phyloP scores from a whole-genome alignment of 257 asterid species.

The Scutellaria galericulata region DNA sequence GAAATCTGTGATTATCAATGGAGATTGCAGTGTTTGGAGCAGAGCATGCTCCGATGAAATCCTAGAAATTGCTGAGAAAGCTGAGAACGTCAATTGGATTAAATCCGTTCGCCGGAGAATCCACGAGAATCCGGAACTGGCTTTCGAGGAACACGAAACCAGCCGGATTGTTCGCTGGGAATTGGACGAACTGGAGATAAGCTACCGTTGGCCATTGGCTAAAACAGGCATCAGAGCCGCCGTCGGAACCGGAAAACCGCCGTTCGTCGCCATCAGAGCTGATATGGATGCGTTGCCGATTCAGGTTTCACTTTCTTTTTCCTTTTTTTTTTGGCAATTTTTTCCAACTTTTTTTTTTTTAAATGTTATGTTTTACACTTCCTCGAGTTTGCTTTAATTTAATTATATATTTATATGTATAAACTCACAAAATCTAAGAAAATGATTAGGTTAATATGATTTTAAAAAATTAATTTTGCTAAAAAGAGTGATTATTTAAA shows the following conservation, averaged over 20 bases:
- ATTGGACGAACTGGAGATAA: conserved; percentile 57
- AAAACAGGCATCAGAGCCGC: conserved; percentile 79
- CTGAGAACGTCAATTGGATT: conserved; percentile 61
- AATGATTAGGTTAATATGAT: no score
- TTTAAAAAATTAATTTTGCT: no score
- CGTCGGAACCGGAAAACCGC: conserved; percentile 79
- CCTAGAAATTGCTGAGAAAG: conserved; percentile 45
- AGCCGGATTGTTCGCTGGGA: conserved; percentile 69
- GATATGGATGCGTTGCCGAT: conserved; percentile 98
- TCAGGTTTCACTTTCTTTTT: conserved; percentile 54
- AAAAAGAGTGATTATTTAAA: no score
- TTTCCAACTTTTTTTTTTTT: background rate
- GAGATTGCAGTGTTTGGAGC: conserved; percentile 56
- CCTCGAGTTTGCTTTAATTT: background rate
- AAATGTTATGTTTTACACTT: no score
- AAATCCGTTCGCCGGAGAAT: conserved; percentile 65
- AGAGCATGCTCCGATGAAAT: conserved; percentile 57
- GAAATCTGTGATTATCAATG: background rate
- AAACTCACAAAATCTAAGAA: no score
- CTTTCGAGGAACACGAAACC: conserved; percentile 80
- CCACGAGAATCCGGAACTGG: conserved; percentile 87
- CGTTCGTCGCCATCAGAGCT: conserved; percentile 87
- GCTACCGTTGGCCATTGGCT: conserved; percentile 70
- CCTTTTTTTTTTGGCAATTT: background rate
- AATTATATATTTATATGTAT: background rate